Percentiles rank a stretch among this genome's conserved stretches.
phyloP scores from a whole-genome alignment of 495 filamentous ascomycete species.

The Aspergillus funiculosus region DNA sequence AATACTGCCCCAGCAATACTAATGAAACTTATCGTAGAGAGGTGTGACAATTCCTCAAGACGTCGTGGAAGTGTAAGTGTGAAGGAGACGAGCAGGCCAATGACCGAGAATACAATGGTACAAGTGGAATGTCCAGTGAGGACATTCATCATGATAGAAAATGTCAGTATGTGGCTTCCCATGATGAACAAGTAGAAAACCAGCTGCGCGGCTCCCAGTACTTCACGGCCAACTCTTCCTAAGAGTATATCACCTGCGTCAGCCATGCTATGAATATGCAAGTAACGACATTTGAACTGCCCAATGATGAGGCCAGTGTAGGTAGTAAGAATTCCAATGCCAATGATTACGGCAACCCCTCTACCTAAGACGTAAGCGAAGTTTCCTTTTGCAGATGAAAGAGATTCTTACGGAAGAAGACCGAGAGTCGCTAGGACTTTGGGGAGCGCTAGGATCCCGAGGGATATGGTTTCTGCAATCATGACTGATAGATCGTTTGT shows the following conservation, averaged over 20 bases:
- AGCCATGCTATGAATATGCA: constrained; percentile 61
- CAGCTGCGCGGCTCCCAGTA: constrained; percentile 55
- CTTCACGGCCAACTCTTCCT: constrained; percentile 56
- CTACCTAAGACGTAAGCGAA: not conserved
- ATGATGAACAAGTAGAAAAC: constrained; percentile 65
- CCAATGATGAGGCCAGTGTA: constrained; percentile 75
- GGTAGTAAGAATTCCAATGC: constrained; percentile 60
- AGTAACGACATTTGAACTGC: constrained; percentile 52
- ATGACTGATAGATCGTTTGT: constrained; percentile 35
- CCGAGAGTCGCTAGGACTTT: constrained; percentile 57
- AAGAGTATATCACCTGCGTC: constrained; percentile 65
- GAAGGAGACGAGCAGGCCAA: constrained; percentile 59
- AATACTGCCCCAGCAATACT: constrained; percentile 16
- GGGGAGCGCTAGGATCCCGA: constrained; percentile 63
- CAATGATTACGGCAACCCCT: constrained; percentile 56
- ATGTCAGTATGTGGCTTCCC: constrained; percentile 68
- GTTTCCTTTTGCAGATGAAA: not conserved
- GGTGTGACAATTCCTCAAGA: constrained; percentile 51
- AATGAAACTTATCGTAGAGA: constrained; percentile 48
- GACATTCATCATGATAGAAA: constrained; percentile 64
- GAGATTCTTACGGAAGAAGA: constrained; percentile 40
- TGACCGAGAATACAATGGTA: constrained; percentile 59
- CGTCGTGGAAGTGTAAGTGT: constrained; percentile 60
- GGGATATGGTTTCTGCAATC: constrained; percentile 65
- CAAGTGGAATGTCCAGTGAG: constrained; percentile 60